phyloP scores from a whole-genome alignment of 768 basidiomycete genomes.

The Calocera viscosa region DNA sequence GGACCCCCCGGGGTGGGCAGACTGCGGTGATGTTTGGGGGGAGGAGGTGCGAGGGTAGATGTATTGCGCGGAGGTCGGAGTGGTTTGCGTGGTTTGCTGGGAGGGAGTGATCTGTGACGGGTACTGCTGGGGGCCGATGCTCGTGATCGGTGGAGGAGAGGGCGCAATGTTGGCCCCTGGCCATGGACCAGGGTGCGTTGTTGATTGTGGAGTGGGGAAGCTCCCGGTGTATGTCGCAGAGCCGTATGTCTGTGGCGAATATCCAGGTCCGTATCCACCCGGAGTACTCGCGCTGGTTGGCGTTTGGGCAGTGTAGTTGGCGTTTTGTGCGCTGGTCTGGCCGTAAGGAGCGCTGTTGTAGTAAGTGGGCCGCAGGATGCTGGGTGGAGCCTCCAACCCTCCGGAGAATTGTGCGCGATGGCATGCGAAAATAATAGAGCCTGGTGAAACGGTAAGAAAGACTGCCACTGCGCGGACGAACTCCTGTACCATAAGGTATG shows the following conservation, averaged over 20 bases:
- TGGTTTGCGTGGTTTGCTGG: not conserved
- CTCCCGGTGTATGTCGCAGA: not conserved
- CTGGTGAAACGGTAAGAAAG: constrained; percentile 17
- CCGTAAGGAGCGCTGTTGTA: not conserved
- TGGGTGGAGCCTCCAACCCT: not conserved
- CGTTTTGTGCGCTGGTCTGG: not conserved
- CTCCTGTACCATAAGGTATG: constrained; percentile 67
- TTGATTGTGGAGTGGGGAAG: not conserved
- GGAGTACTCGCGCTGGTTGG: not conserved
- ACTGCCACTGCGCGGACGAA: not conserved
- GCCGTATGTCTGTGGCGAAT: not conserved
- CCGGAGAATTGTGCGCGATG: constrained; percentile 26
- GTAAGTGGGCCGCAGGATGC: not conserved
- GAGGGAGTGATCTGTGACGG: not conserved
- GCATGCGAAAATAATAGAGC: constrained; percentile 33
- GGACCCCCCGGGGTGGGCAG: not conserved
- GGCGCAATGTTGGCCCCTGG: not conserved
- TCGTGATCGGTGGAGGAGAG: not conserved
- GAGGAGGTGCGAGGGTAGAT: not conserved
- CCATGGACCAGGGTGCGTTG: not conserved
- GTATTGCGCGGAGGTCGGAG: not conserved
- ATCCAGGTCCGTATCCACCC: not conserved
- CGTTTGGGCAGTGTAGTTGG: not conserved
- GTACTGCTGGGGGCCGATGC: not conserved
- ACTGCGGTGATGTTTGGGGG: not conserved